These are phyloP conservation scores for Dichomitus squalens DNA, from an alignment of 1,284 basidiomycete species.

Conservation along the genomic window DNA sequence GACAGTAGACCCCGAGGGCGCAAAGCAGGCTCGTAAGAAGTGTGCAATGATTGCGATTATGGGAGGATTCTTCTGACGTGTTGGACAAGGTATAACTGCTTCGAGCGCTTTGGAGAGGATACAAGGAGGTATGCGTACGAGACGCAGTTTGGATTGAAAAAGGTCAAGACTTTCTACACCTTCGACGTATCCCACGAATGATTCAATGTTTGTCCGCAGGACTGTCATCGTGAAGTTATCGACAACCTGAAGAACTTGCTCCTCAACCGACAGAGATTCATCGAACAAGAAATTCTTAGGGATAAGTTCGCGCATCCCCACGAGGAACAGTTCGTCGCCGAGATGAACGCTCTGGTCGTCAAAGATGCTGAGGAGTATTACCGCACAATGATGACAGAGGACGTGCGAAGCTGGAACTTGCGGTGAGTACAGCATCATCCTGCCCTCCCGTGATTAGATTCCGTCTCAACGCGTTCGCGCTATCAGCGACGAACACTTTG, in stretches of 20 bases:
- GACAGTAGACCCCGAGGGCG: conserved; percentile 31
- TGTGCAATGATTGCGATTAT: conserved; percentile 3
- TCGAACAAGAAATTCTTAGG: conserved; percentile 21
- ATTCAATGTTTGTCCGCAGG: conserved; percentile 9
- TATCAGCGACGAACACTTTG: conserved; percentile 32
- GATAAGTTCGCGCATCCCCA: conserved; percentile 18
- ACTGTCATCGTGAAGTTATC: conserved; percentile 32
- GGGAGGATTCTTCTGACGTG: background rate
- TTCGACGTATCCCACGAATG: background rate
- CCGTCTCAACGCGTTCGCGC: background rate
- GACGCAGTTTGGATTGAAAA: conserved; percentile 28
- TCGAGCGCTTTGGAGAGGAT: conserved; percentile 33
- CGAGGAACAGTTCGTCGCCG: conserved; percentile 33
- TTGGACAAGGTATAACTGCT: conserved; percentile 30
- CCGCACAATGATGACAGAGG: conserved; percentile 31
- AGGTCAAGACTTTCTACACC: conserved; percentile 16
- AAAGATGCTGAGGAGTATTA: conserved; percentile 35
- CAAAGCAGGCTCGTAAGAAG: conserved; percentile 29
- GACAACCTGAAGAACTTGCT: conserved; percentile 27
- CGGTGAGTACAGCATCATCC: conserved; percentile 10
- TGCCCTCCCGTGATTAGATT: background rate
- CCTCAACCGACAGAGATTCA: conserved; percentile 25
- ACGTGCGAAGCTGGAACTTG: conserved; percentile 31
- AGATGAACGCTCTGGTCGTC: conserved; percentile 34
- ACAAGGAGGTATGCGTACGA: conserved; percentile 30